Percentiles rank a stretch among this genome's conserved stretches.
phyloP scores from a whole-genome alignment of 805 yeast species.

The Ogataea naganishii region DNA sequence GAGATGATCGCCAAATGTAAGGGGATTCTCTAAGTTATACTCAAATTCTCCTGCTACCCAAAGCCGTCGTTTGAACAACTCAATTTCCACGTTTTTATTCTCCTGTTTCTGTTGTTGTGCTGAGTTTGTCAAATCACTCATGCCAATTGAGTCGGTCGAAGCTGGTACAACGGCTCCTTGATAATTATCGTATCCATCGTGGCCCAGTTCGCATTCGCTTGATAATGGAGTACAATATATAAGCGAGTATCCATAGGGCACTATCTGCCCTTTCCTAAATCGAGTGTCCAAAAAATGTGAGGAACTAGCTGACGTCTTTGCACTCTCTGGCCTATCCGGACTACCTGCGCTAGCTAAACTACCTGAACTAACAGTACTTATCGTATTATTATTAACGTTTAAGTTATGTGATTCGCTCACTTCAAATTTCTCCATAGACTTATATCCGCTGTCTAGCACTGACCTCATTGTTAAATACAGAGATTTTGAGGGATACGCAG shows the following conservation, averaged over 20 bases:
- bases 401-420: too few species aligned
- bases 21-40: constrained; percentile 23
- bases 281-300: constrained; percentile 3
- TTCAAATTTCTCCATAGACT: too few species aligned
- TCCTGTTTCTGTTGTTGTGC: too few species aligned
- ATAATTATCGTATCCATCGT: constrained; percentile 76
- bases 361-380: too few species aligned
- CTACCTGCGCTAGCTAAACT: too few species aligned
- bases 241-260: constrained; percentile 55
- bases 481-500: too few species aligned
- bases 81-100: constrained; percentile 1
- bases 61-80: constrained; percentile 50
- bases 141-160: too few species aligned
- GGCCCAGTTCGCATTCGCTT: constrained; percentile 36
- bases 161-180: constrained; percentile 68
- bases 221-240: constrained; percentile 56
- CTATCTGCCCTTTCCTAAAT: constrained; percentile 10
- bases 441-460: too few species aligned
- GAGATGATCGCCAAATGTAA: constrained; percentile 29
- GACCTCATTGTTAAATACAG: too few species aligned
- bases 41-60: constrained; percentile 70
- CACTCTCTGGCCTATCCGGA: too few species aligned
- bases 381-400: too few species aligned
- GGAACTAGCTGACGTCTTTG: not conserved
- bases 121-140: too few species aligned